These are phyloP conservation scores for Brettanomyces sp. DNA, from an alignment of 805 yeast genomes.

Conservation along the genomic window DNA sequence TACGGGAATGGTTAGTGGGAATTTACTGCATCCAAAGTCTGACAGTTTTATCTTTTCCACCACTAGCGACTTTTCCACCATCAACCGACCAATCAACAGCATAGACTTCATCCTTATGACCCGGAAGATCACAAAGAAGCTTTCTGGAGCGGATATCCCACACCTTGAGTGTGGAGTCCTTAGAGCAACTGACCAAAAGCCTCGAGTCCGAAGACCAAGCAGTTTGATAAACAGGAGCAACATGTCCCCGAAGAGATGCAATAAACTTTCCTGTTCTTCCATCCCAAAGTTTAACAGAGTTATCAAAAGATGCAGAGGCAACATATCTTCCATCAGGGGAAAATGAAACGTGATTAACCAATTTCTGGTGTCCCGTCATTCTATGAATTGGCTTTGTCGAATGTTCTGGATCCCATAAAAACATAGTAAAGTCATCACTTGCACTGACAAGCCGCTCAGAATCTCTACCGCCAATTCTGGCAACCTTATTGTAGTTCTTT, in stretches of 20 bases:
- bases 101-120: conserved; percentile 90
- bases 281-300: conserved; percentile 93
- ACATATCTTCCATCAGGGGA: conserved; percentile 91
- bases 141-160: conserved; percentile 91
- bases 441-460: conserved; percentile 87
- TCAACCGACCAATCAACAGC: conserved; percentile 98
- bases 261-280: conserved; percentile 86
- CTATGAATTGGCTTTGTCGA: conserved; percentile 77
- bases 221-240: conserved; percentile 94
- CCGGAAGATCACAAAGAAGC: conserved; percentile 83
- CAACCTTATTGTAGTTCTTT: conserved; percentile 52
- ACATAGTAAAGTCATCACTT: conserved; percentile 96
- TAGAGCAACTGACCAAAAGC: conserved; percentile 83
- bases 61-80: conserved; percentile 90
- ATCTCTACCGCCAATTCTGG: conserved; percentile 43
- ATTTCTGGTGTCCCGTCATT: conserved; percentile 96
- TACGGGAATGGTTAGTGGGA: too few species aligned
- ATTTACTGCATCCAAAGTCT: conserved; percentile 83
- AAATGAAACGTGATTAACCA: conserved; percentile 91
- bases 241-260: conserved; percentile 91
- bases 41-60: conserved; percentile 93
- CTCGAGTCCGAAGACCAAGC: conserved; percentile 97
- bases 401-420: conserved; percentile 85
- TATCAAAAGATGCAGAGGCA: conserved; percentile 91
- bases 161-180: conserved; percentile 91